A percentile compares a stretch with the other conserved stretches of the same genome.
Conservation (phyloP, 768 basidiomycete species). For the Hygrophorus russula region DNA sequence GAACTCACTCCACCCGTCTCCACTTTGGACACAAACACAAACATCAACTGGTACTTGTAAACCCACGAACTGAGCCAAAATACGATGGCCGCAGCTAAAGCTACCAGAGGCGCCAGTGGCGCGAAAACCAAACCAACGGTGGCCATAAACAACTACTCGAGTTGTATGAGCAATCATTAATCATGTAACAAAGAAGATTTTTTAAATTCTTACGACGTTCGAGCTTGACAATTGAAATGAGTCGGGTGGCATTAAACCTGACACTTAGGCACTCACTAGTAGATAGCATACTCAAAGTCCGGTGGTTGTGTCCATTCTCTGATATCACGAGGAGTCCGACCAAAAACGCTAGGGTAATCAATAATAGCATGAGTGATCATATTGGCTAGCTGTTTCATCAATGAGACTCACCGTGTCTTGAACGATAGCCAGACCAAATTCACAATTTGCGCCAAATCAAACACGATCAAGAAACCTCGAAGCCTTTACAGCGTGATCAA, state of each 20-base stretch:
- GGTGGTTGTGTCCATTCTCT: conserved; percentile 86
- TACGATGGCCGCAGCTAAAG: conserved; percentile 69
- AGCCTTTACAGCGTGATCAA: conserved; percentile 34
- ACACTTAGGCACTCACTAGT: conserved; percentile 45
- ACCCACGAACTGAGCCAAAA: conserved; percentile 84
- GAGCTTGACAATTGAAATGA: conserved; percentile 23
- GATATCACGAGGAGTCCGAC: conserved; percentile 83
- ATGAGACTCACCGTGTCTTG: conserved; percentile 57
- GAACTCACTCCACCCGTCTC: conserved; percentile 85
- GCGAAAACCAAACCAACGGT: conserved; percentile 92
- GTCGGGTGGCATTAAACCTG: not conserved
- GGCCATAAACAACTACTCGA: conserved; percentile 67
- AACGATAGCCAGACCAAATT: conserved; percentile 81
- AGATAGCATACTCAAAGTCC: conserved; percentile 79
- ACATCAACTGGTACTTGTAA: conserved; percentile 97
- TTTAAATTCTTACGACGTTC: conserved; percentile 36
- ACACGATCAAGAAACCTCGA: conserved; percentile 88
- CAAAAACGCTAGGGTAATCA: conserved; percentile 44
- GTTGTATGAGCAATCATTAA: conserved; percentile 6
- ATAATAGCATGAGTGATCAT: not conserved
- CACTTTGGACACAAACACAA: conserved; percentile 78
- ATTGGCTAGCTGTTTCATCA: not conserved
- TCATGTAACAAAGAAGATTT: not conserved
- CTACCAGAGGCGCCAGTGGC: conserved; percentile 86
- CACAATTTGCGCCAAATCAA: conserved; percentile 92